Evolutionary conservation across 345 rosid species (phyloP).

Genomic region (Capsella bursapastoris): DNA sequence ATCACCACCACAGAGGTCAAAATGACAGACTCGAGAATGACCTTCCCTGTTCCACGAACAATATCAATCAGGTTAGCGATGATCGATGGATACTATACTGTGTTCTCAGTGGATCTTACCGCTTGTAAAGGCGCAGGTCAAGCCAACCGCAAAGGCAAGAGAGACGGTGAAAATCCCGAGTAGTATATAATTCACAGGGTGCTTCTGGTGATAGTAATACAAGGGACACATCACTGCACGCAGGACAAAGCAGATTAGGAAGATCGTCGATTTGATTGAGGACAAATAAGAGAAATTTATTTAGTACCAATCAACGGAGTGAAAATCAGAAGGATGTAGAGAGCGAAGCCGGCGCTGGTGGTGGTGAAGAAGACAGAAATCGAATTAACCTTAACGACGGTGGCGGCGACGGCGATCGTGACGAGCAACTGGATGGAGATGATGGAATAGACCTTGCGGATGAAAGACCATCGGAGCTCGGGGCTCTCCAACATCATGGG

Average conservation of each 20-base stretch:
- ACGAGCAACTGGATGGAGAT: constrained; percentile 68
- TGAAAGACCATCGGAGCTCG: constrained; percentile 90
- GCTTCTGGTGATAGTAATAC: constrained; percentile 83
- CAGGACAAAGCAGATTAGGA: not conserved
- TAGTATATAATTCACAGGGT: constrained; percentile 82
- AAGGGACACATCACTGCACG: constrained; percentile 76
- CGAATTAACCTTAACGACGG: constrained; percentile 67
- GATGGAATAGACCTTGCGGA: constrained; percentile 83
- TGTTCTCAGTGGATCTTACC: constrained; percentile 6
- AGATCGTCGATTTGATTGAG: not conserved
- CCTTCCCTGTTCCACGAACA: constrained; percentile 55
- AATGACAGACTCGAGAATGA: constrained; percentile 80
- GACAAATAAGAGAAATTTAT: too few species aligned
- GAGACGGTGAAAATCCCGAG: constrained; percentile 77
- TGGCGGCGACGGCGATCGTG: constrained; percentile 78
- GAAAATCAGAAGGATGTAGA: constrained; percentile 73
- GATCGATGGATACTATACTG: too few species aligned
- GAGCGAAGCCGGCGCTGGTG: constrained; percentile 68
- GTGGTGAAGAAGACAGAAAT: constrained; percentile 71
- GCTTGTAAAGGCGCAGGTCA: constrained; percentile 87
- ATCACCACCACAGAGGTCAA: constrained; percentile 74
- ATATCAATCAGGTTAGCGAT: not conserved
- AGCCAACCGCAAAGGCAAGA: constrained; percentile 77
- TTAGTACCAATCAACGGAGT: constrained; percentile 68
- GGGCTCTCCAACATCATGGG: constrained; percentile 91